Evolutionary conservation across 2,329 filamentous ascomycete genomes (phyloP), one percentile per base, ranked within the genome.

Genomic region (Alternaria sp.): DNA sequence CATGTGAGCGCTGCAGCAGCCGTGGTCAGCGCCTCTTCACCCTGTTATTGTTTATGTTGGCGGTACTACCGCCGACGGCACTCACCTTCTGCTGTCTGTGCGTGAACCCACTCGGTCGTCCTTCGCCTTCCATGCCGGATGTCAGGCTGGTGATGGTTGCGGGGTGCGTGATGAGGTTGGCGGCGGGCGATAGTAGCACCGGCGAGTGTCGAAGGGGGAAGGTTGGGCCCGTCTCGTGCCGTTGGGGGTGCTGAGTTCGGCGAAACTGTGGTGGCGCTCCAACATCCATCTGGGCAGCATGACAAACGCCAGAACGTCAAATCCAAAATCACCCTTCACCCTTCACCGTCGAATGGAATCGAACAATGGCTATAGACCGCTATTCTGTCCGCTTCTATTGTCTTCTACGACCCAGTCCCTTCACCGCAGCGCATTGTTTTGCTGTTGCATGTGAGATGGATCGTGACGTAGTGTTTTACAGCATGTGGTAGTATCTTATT

Each of bases 41-140:
- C 20, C 41, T 43, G 51, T 41, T 43, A 21, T 60, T 47, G 58
- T 55, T 60, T 55, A 55, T 43, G 55, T 56, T 23, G 30, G 46
- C 28, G 43, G 60, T 55, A 45, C 45, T 10, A 51, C 49, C 49
- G 28, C 28, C 30, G 26, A 26, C 37, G 61, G 61, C 56, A 71
- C 75, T 68, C 58, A 78, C 76, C 76, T 79, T 79, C 43, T 75
- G 69, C 71, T 73, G 70, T 73, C 75, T 71, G 62, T 75, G 75
- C 67, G 70, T 68, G 61, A 72, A 78, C 60, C 75, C 75, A 63
- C 75, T 76, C 43, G 68, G 68, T 63, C 75, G 69, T 63, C 62
- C 67, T 45, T 77, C 77, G 73, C 76, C 78, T 65, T 73, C 75
- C 60, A 65, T 62, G 41, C 54, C 58, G 30, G 55, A 49, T 15